phyloP scores from a whole-genome alignment of 164 flowering plant genomes.

The Kingdonia uniflora region DNA sequence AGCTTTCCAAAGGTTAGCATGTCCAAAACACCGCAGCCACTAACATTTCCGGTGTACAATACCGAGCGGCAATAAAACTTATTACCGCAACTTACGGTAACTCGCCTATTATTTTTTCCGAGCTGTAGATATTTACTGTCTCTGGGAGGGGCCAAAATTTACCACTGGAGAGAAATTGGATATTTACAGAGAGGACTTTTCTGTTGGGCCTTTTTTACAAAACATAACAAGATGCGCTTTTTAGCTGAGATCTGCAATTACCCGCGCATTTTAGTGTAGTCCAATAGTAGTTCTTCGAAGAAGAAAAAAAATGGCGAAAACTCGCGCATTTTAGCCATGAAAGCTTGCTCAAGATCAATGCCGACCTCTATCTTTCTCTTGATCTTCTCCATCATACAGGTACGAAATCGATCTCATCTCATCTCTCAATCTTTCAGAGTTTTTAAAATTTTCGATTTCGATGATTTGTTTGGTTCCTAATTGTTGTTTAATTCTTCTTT shows the following conservation, averaged over 20 bases:
- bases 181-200: neutral
- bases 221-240: neutral
- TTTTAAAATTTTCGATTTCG: neutral
- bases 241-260: neutral
- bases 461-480: neutral
- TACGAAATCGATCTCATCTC: neutral
- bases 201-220: neutral
- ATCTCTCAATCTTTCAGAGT: neutral
- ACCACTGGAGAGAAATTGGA: neutral
- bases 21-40: too few species aligned
- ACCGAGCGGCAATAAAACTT: too few species aligned
- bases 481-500: neutral
- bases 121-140: too few species aligned
- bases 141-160: neutral
- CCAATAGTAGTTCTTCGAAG: neutral
- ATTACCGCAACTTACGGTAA: too few species aligned
- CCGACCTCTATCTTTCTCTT: neutral
- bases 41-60: too few species aligned
- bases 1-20: too few species aligned
- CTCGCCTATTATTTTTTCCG: too few species aligned
- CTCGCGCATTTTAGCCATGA: constrained; percentile 1
- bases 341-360: constrained; percentile 4
- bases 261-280: neutral
- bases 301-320: too few species aligned
- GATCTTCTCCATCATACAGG: constrained; percentile 8